Evolutionary conservation across 306 rosid species (phyloP), one percentile per base, ranked within the genome.

Genomic region (Sophora flavescens): DNA sequence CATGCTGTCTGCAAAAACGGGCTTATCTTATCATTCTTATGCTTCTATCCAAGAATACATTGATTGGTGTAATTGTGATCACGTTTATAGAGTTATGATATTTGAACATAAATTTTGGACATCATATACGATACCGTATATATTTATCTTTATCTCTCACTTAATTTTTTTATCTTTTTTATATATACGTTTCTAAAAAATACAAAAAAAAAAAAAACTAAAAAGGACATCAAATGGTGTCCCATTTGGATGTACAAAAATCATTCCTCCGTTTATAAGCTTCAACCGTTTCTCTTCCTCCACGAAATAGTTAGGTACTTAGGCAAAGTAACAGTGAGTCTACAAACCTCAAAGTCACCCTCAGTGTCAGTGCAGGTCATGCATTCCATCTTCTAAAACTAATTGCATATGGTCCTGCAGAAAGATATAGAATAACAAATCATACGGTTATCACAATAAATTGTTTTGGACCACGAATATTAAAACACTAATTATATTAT

Each of bases 391-490:
- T 68, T 76, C 84, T 66, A 66, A 54, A 85, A 85, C 78, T 86
- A 79, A 86, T 85, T 86, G 60, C 80, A 48, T 28, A 87, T 82
- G 91, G 93, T 88, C 93, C 93, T 62, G 64, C 68, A 50, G 68
- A 73, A 72, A 72, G 75, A 74, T 79, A 73, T 80, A 78, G 79
- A 70, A 72, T 16, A 82, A 68, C 84, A 82, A 76, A 83, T 78
- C 71, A 66, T 54, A 77, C 86, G 63, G 87, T 84, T 76, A 75
- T 80, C n/a, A 60, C 17, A 88, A 80, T 88, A 63, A 88, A 87
- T 86, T 17, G 6, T 33, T 15, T 54, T 33, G 91, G 86, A 87
- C 87, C 88, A 86, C 82, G 71, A 56, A 54, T 6, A 78, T 80
- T 72, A 64, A 71, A 48, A 13, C 3, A 28, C 32, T 4, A 47